Conservation (phyloP, 176 grass and related monocot species). For the Elymus sibiricus region DNA sequence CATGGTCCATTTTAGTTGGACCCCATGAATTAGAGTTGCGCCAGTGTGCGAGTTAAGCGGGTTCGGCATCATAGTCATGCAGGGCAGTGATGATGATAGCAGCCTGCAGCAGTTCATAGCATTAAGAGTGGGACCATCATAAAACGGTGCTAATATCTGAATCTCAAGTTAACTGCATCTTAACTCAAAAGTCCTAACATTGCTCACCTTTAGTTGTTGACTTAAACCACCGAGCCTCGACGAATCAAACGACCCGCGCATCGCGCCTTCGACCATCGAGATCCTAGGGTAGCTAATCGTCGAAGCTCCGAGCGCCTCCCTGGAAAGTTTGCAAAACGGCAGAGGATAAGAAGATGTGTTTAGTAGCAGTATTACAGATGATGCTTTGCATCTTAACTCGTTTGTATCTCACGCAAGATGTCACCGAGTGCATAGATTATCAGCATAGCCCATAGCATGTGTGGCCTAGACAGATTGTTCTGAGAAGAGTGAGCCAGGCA, state of each 20-base stretch:
- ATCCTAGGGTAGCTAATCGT: background rate
- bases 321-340: background rate
- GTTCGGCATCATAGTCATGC: background rate
- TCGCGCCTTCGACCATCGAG: background rate
- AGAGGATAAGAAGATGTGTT: background rate
- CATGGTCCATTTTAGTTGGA: background rate
- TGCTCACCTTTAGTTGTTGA: background rate
- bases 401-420: background rate
- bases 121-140: background rate
- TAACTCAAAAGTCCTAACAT: background rate
- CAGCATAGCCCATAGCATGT: background rate
- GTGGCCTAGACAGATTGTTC: background rate
- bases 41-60: background rate
- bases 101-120: background rate
- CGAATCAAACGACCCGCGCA: background rate
- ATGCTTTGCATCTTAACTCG: background rate
- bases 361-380: background rate
- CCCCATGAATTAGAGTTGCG: background rate
- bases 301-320: background rate
- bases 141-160: background rate
- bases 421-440: background rate
- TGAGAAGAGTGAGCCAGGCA: background rate
- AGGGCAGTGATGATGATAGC: background rate
- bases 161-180: background rate
- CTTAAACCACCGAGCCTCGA: background rate